Percentiles rank a stretch among this genome's conserved stretches.
Conservation (phyloP, 1,284 basidiomycete species). For the Agaricales sp. region DNA sequence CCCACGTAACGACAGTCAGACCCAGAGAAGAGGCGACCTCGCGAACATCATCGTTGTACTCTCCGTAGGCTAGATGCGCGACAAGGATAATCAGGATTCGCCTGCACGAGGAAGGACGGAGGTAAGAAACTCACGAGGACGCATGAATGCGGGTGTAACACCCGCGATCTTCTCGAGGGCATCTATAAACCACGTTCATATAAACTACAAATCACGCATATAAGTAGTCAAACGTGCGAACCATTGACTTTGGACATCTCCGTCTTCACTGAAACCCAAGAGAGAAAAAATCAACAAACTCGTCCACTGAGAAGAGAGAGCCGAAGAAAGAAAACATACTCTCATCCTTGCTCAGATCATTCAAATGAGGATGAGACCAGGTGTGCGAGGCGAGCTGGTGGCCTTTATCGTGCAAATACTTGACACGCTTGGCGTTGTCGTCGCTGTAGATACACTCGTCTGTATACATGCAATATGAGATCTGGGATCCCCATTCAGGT, state of each 20-base stretch:
- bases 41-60: slow-evolving; percentile 37
- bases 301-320: background rate
- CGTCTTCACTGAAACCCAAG: background rate
- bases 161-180: background rate
- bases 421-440: slow-evolving; percentile 20
- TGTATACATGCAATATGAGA: too few relatives aligned
- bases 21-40: slow-evolving; percentile 29
- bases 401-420: slow-evolving; percentile 25
- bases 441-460: slow-evolving; percentile 13
- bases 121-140: background rate
- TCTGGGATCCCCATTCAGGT: background rate
- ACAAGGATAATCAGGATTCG: background rate
- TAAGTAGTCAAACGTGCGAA: background rate
- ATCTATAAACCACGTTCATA: background rate
- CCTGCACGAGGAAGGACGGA: background rate
- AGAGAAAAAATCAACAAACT: slow-evolving; percentile 22
- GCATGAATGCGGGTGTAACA: background rate
- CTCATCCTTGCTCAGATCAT: slow-evolving; percentile 25
- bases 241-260: background rate
- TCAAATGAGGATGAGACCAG: slow-evolving; percentile 41
- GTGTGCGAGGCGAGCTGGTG: slow-evolving; percentile 47
- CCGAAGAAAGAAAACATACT: slow-evolving; percentile 16
- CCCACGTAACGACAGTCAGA: slow-evolving; percentile 29
- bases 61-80: slow-evolving; percentile 28
- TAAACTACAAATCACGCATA: slow-evolving; percentile 10